Conservation (phyloP, 768 basidiomycete species). For the Xerocomellus intermedius region DNA sequence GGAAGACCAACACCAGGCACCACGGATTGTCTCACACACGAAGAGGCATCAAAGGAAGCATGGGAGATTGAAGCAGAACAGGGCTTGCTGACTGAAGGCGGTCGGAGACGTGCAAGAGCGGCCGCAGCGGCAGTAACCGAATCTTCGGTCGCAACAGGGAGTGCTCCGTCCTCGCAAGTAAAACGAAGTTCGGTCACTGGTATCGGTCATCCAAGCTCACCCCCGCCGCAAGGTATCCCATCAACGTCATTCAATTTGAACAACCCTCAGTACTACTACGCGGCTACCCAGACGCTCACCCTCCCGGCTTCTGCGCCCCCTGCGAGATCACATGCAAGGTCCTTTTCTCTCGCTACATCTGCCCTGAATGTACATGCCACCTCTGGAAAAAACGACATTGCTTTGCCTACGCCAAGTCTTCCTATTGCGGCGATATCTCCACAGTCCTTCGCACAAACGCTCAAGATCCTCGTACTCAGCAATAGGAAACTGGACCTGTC, state of each 20-base stretch:
- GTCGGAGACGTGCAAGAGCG: constrained; percentile 61
- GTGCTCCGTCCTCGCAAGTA: constrained; percentile 6
- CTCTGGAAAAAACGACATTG: constrained; percentile 40
- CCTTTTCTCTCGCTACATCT: constrained; percentile 53
- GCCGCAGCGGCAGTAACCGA: constrained; percentile 38
- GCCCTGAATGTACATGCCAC: constrained; percentile 7
- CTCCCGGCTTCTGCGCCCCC: constrained; percentile 63
- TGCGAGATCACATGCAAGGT: constrained; percentile 51
- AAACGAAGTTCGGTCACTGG: constrained; percentile 21
- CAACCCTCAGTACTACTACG: constrained; percentile 60
- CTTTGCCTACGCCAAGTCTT: constrained; percentile 64
- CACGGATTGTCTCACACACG: background rate
- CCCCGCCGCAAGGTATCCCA: constrained; percentile 23
- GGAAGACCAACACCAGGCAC: background rate
- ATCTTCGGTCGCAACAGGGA: constrained; percentile 18
- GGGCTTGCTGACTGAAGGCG: constrained; percentile 72
- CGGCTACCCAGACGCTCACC: constrained; percentile 54
- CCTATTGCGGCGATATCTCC: constrained; percentile 60
- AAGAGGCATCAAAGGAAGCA: constrained; percentile 55
- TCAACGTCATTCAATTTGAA: constrained; percentile 35
- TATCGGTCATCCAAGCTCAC: constrained; percentile 25
- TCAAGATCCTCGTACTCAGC: constrained; percentile 57
- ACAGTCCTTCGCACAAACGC: constrained; percentile 58
- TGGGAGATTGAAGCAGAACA: constrained; percentile 83
- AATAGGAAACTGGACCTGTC: constrained; percentile 68